These are phyloP conservation scores for Magnusiomyces tetraspermus DNA, from an alignment of 1,139 yeast genomes.

Conservation along the genomic window DNA sequence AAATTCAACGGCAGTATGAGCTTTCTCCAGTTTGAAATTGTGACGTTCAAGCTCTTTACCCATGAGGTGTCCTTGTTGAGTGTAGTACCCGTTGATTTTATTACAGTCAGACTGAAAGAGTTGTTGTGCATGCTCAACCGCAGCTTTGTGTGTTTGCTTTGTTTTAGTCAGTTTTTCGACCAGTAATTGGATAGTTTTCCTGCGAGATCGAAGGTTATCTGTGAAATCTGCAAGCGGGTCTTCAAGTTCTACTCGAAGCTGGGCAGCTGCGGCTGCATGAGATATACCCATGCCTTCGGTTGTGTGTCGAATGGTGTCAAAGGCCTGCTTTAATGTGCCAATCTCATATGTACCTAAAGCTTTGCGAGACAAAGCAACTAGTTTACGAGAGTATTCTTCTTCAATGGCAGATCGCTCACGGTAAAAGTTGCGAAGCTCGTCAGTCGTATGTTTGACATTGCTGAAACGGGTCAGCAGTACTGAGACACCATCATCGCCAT, in stretches of 20 bases:
- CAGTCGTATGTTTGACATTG: conserved; percentile 41
- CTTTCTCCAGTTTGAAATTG: conserved; percentile 51
- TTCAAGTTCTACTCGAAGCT: conserved; percentile 37
- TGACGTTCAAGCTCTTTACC: conserved; percentile 68
- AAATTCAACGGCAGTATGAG: conserved; percentile 41
- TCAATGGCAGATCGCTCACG: conserved; percentile 50
- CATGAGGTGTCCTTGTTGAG: conserved; percentile 64
- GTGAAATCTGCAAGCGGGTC: conserved; percentile 39
- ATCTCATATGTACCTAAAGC: conserved; percentile 52
- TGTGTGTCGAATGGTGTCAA: conserved; percentile 51
- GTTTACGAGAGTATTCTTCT: conserved; percentile 53
- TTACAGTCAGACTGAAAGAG: conserved; percentile 52
- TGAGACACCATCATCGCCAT: conserved; percentile 43
- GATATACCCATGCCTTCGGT: conserved; percentile 43
- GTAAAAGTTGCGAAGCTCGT: conserved; percentile 37
- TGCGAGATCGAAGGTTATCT: conserved; percentile 36
- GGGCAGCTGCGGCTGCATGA: conserved; percentile 40
- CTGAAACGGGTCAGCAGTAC: conserved; percentile 42
- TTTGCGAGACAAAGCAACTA: conserved; percentile 39
- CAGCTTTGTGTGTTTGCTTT: conserved; percentile 32
- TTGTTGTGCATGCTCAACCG: conserved; percentile 39
- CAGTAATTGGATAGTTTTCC: conserved; percentile 40
- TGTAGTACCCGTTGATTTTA: conserved; percentile 47
- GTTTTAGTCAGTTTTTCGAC: conserved; percentile 38
- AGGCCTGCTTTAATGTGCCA: conserved; percentile 48